Conservation (phyloP, 2,329 filamentous ascomycete genomes). For the Ophiostoma novo-ulmi region DNA sequence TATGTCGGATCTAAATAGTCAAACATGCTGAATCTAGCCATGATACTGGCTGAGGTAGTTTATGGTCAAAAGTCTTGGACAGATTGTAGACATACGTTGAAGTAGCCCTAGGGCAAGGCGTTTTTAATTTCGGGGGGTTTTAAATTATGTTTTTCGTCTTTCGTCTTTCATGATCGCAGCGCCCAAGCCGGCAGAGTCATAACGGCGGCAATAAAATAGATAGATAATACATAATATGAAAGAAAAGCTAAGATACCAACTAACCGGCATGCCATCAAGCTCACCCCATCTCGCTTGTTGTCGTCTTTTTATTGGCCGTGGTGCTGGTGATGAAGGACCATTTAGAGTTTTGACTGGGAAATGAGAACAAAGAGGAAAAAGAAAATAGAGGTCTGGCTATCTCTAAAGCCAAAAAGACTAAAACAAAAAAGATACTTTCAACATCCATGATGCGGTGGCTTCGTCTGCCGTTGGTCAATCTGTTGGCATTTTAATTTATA, state of each 20-base stretch:
- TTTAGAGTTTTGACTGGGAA: not conserved
- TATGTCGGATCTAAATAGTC: not conserved
- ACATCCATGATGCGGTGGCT: not conserved
- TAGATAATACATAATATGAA: too few relatives aligned
- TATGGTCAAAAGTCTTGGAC: not conserved
- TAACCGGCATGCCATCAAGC: not conserved
- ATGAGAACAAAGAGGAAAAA: slow-evolving; percentile 1
- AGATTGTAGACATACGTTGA: not conserved
- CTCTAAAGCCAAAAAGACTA: not conserved
- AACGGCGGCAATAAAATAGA: not conserved
- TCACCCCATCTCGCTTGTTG: not conserved
- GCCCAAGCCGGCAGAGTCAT: not conserved
- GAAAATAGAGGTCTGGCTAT: not conserved
- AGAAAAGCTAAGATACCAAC: too few relatives aligned
- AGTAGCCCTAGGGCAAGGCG: not conserved
- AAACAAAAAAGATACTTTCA: not conserved
- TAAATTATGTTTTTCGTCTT: not conserved
- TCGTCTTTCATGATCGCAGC: not conserved
- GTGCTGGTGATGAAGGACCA: not conserved
- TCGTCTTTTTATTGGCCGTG: not conserved
- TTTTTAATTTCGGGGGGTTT: not conserved
- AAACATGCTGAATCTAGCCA: not conserved
- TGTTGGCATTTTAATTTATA: not conserved
- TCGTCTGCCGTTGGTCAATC: not conserved
- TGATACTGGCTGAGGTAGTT: not conserved